Evolutionary conservation across 148 eudicot genomes (phyloP).

Genomic region (Rhododendron mucronatum): DNA sequence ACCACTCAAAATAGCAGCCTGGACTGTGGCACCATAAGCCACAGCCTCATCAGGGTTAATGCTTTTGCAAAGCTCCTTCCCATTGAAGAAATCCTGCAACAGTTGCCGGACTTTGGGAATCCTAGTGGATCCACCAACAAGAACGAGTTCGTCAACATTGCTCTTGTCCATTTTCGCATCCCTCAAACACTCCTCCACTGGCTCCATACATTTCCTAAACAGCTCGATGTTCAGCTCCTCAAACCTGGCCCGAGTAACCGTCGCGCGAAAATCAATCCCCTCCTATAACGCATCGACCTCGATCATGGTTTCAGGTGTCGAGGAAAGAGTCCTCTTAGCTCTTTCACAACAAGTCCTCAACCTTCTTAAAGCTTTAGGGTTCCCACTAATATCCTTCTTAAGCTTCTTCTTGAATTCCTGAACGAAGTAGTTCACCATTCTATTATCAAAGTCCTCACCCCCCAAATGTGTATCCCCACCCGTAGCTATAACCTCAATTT

Average conservation of each 20-base stretch:
- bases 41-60: slow-evolving; percentile 9
- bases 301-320: background rate
- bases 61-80: slow-evolving; percentile 4
- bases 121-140: slow-evolving; percentile 1
- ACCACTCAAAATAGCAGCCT: background rate
- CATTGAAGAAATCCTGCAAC: background rate
- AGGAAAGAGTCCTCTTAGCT: background rate
- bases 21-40: background rate
- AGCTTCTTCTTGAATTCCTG: background rate
- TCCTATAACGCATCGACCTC: background rate
- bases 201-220: background rate
- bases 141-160: background rate
- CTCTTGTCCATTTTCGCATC: background rate
- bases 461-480: slow-evolving; percentile 1
- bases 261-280: background rate
- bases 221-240: slow-evolving; percentile 1
- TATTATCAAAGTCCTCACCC: background rate
- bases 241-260: background rate
- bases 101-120: background rate
- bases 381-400: background rate
- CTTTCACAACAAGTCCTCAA: background rate
- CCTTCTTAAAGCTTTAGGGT: background rate
- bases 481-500: background rate
- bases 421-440: background rate
- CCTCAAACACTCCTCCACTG: slow-evolving; percentile 6